Conservation (phyloP, 1,139 yeast genomes). For the Pichia sp. region DNA sequence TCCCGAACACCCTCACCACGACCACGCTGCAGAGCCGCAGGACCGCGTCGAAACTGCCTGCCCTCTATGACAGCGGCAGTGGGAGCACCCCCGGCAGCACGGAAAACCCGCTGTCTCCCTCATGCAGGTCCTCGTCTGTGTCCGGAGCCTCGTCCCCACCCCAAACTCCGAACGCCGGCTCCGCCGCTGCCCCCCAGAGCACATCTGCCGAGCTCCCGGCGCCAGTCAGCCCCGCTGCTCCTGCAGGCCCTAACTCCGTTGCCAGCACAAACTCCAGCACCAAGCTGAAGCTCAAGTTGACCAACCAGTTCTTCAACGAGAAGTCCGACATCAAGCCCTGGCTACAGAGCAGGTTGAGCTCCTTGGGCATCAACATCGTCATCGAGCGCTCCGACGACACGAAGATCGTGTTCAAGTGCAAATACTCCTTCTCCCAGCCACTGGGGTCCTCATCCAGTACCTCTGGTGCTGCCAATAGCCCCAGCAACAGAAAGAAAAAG, state of each 20-base stretch:
- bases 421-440: slow-evolving; percentile 31
- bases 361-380: slow-evolving; percentile 56
- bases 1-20: slow-evolving; percentile 4
- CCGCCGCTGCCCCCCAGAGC: background rate
- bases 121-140: background rate
- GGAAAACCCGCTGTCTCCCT: too few relatives aligned
- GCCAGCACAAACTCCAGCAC: background rate
- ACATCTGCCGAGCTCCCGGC: too few relatives aligned
- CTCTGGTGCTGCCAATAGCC: background rate
- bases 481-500: slow-evolving; percentile 14
- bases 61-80: background rate
- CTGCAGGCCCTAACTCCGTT: background rate
- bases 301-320: slow-evolving; percentile 34
- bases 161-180: background rate
- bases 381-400: slow-evolving; percentile 67
- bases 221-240: too few relatives aligned
- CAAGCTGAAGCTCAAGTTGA: slow-evolving; percentile 15
- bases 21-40: slow-evolving; percentile 3
- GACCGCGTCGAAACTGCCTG: background rate
- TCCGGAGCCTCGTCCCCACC: background rate
- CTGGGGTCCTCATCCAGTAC: too few relatives aligned
- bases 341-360: slow-evolving; percentile 47
- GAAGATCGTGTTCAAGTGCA: slow-evolving; percentile 69
- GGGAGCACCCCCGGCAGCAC: too few relatives aligned
- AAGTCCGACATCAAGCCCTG: slow-evolving; percentile 62